A percentile compares a stretch with the other conserved stretches of the same genome.
Conservation (phyloP, 768 basidiomycete genomes). For the Russula earlei region DNA sequence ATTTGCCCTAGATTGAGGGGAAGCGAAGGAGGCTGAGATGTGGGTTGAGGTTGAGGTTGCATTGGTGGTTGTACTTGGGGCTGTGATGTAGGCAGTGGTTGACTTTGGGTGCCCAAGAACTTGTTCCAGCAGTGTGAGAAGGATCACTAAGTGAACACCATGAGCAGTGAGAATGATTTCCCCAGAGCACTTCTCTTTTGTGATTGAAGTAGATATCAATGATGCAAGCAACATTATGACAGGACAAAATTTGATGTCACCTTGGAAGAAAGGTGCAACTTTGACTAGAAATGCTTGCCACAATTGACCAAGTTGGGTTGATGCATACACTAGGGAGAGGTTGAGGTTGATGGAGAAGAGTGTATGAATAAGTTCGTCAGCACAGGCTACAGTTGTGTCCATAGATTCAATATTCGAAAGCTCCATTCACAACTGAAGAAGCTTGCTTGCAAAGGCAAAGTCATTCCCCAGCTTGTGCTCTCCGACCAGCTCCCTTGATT, state of each 20-base stretch:
- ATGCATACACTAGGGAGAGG: slow-evolving; percentile 73
- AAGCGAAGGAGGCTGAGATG: no score
- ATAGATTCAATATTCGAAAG: slow-evolving; percentile 32
- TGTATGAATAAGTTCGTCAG: slow-evolving; percentile 44
- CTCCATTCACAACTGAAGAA: slow-evolving; percentile 53
- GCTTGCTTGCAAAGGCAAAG: slow-evolving; percentile 59
- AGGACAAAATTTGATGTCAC: slow-evolving; percentile 45
- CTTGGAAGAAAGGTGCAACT: slow-evolving; percentile 53
- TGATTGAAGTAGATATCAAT: slow-evolving; percentile 55
- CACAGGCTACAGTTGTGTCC: slow-evolving; percentile 35
- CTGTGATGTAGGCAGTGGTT: no score
- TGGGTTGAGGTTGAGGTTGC: no score
- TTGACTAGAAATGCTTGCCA: slow-evolving; percentile 69
- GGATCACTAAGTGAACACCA: slow-evolving; percentile 57
- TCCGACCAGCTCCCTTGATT: slow-evolving; percentile 46
- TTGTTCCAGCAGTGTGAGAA: slow-evolving; percentile 71
- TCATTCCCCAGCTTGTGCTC: slow-evolving; percentile 74
- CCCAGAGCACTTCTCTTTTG: slow-evolving; percentile 60
- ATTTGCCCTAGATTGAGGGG: no score
- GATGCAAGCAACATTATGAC: slow-evolving; percentile 49
- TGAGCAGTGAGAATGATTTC: slow-evolving; percentile 84
- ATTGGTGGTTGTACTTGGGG: no score
- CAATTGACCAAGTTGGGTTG: slow-evolving; percentile 61
- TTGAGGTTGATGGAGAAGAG: slow-evolving; percentile 78
- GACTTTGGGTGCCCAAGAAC: slow-evolving; percentile 55